These are phyloP conservation scores for Austroboletus eburneus DNA, from an alignment of 768 basidiomycete genomes.

Conservation along the genomic window DNA sequence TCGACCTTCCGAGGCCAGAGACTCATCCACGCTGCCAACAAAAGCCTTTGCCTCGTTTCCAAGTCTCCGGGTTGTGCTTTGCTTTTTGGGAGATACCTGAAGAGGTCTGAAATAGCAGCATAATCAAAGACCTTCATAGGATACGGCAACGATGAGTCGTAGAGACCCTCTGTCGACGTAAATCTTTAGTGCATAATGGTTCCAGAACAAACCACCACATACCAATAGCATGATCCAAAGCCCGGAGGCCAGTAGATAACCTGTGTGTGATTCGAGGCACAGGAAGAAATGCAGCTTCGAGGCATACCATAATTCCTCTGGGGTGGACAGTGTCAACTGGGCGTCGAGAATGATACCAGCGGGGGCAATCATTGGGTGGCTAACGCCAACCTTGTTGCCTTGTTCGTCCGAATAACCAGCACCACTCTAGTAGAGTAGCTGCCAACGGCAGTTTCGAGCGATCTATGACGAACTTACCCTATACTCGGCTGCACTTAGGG, in stretches of 20 bases:
- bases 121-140: slow-evolving; percentile 65
- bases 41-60: slow-evolving; percentile 60
- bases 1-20: slow-evolving; percentile 62
- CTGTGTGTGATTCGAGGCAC: slow-evolving; percentile 32
- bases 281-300: slow-evolving; percentile 6
- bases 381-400: slow-evolving; percentile 57
- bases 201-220: slow-evolving; percentile 17
- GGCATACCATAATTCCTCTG: slow-evolving; percentile 65
- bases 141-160: slow-evolving; percentile 49
- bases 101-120: slow-evolving; percentile 64
- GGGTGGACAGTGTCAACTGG: slow-evolving; percentile 67
- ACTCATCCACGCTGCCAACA: slow-evolving; percentile 79
- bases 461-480: slow-evolving; percentile 38
- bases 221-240: slow-evolving; percentile 78
- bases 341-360: slow-evolving; percentile 76
- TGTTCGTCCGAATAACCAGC: slow-evolving; percentile 71
- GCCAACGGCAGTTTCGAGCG: not conserved
- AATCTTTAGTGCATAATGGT: not conserved
- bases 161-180: slow-evolving; percentile 46
- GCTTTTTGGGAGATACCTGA: slow-evolving; percentile 65
- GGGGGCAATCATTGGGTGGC: slow-evolving; percentile 55
- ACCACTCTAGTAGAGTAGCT: slow-evolving; percentile 38
- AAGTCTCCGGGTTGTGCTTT: slow-evolving; percentile 56
- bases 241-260: slow-evolving; percentile 76
- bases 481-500: slow-evolving; percentile 76